Evolutionary conservation across 2,329 filamentous ascomycete species (phyloP), one percentile per base, ranked within the genome.

Genomic region (Lasiodiplodia hormozganensis): DNA sequence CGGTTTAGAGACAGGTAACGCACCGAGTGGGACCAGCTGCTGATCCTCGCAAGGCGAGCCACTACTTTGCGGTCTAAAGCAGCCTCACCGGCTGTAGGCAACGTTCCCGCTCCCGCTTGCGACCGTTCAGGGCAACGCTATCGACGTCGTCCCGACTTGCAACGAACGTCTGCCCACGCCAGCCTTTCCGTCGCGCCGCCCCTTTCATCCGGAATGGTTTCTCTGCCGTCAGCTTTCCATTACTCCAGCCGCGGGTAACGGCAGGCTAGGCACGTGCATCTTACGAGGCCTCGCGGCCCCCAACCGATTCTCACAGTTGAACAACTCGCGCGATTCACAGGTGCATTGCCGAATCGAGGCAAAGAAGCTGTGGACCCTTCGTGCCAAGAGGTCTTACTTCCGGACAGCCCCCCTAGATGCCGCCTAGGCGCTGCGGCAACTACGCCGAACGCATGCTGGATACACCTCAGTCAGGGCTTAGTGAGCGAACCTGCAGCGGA

Each of bases 401-500:
- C 57, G 23, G 31, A 5, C 14, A 36, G 36, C 12, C 36, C 56
- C 34, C 56, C 57, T 47, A 58, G 16, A 28, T 25, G 8, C 23
- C 21, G 11, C 14, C 23, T 38, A 21, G 14, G 12, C 3, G 16
- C 34, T 23, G 38, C 57, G 57, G 57, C 38, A 60, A 31, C 57
- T 7, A 47, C 36, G 21, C 38, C 57, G 57, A 47, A 47, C 43
- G 43, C 43, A 21, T 47, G 31, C 43, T 47, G 43, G 43, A 43
- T 10, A 47, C 36, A n/a, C 38, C 23, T 14, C 31, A 11, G n/a
- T 5, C 49, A 51, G n/a, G 57, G 57, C 57, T 60, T 47, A 47
- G 57, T 60, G 57, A 60, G 47, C 38, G 2, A n/a, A 14, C 21
- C 23, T 23, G 36, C 57, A 47, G 57, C 57, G 57, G 57, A 40